Base-by-base conservation (phyloP, 306 rosid genomes). In the Fagus crenata region DNA sequence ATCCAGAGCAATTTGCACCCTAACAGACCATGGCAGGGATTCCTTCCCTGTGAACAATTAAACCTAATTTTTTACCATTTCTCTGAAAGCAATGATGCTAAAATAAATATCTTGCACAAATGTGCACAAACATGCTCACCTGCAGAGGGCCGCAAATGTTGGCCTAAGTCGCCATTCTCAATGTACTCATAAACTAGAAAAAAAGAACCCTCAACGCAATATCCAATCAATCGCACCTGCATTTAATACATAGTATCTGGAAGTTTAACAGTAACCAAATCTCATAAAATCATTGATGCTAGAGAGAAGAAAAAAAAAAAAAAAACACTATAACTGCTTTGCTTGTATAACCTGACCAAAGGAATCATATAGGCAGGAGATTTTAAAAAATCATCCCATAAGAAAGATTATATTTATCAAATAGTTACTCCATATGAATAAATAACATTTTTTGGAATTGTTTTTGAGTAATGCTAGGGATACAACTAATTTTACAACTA, bases 201-300 rank as follows among this genome's bases (percentile, higher is more conserved):
- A 70, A 95, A 96, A 77, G 96, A 95, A 54, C 87, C 87, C 84
- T 91, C 99, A 5, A 89, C 87, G 77, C 99, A 92, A 64, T 92
- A 95, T 63, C 97, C 99, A 49, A 95, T 95, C 87, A 95, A 84
- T 70, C 97, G 96, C 89, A 95, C 99, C 99, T 92, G 82, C 78
- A 83, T 63, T 70, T 8, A 33, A 55, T 56, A 12, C 13, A 28
- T 32, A 43, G 3, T 17, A 37, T 70, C 28, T 1, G 31, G 60
- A 74, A 74, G 55, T 53, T 37, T 39, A 49, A 28, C 32, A 73
- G 59, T 17, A n/a, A 51, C 51, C 31, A 55, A 58, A 37, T 18
- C 1, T 40, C 58, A 5, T 58, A 46, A 14, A 31, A 28, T 61
- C 42, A 35, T 35, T 14, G 6, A 63, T 63, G 13, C 46, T 1